These are phyloP conservation scores for Metschnikowia corniflorae DNA, from an alignment of 805 yeast genomes.

Conservation along the genomic window DNA sequence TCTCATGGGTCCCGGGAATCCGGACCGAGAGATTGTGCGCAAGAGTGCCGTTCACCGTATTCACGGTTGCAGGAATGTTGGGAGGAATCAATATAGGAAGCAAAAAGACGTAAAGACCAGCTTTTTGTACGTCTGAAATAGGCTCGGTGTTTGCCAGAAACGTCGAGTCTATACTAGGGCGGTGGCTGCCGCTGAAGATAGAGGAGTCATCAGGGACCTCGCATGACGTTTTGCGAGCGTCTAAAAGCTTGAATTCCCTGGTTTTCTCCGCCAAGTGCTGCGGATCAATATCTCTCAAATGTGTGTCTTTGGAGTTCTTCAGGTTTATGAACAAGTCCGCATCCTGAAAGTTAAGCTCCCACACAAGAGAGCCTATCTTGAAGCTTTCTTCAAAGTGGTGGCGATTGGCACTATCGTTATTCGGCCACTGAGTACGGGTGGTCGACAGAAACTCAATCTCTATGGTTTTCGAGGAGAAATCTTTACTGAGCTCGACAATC, in stretches of 20 bases:
- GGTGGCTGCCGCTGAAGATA: background rate
- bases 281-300: constrained; percentile 37
- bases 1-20: constrained; percentile 36
- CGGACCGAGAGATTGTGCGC: constrained; percentile 40
- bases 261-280: constrained; percentile 44
- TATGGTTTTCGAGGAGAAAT: constrained; percentile 35
- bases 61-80: constrained; percentile 58
- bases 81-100: constrained; percentile 61
- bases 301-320: constrained; percentile 42
- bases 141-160: constrained; percentile 4
- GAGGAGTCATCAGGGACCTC: constrained; percentile 4
- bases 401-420: constrained; percentile 48
- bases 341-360: constrained; percentile 38
- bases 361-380: constrained; percentile 44
- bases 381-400: constrained; percentile 44
- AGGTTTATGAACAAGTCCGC: constrained; percentile 44
- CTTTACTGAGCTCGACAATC: constrained; percentile 42
- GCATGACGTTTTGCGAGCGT: constrained; percentile 6
- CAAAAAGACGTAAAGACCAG: constrained; percentile 70
- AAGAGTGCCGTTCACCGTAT: constrained; percentile 49
- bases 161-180: constrained; percentile 2
- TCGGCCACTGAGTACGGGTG: constrained; percentile 50
- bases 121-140: constrained; percentile 25
- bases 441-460: constrained; percentile 41
- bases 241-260: constrained; percentile 22